Evolutionary conservation across 2,329 filamentous ascomycete genomes (phyloP).

Genomic region (Botrytis galanthina): DNA sequence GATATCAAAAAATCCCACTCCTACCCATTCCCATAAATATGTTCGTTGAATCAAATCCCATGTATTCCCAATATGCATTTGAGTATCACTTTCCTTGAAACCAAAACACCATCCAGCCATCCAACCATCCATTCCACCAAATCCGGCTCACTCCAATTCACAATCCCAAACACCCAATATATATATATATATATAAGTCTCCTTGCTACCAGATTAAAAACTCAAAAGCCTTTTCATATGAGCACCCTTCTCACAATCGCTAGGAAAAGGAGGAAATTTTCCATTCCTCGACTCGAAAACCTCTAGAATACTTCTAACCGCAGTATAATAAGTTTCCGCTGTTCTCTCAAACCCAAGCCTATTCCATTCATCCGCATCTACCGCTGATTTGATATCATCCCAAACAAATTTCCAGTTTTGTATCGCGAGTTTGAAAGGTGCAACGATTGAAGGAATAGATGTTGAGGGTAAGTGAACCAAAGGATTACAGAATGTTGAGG

Average conservation of each 20-base stretch:
- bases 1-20: not conserved
- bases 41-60: not conserved
- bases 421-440: conserved; percentile 34
- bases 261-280: conserved; percentile 30
- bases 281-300: conserved; percentile 33
- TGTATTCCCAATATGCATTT: not conserved
- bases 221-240: conserved; percentile 35
- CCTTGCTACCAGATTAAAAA: conserved; percentile 21
- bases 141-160: not conserved
- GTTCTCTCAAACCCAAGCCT: conserved; percentile 36
- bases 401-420: conserved; percentile 36
- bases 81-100: not conserved
- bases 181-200: not conserved
- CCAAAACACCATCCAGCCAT: not conserved
- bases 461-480: conserved; percentile 27
- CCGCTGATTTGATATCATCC: conserved; percentile 32
- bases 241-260: conserved; percentile 36
- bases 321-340: conserved; percentile 36
- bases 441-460: conserved; percentile 24
- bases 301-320: conserved; percentile 28
- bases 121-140: not conserved
- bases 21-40: not conserved
- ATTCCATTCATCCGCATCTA: conserved; percentile 31
- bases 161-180: not conserved
- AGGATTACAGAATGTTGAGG: conserved; percentile 33